Conservation (phyloP, 306 rosid genomes). For the Trifolium repens region DNA sequence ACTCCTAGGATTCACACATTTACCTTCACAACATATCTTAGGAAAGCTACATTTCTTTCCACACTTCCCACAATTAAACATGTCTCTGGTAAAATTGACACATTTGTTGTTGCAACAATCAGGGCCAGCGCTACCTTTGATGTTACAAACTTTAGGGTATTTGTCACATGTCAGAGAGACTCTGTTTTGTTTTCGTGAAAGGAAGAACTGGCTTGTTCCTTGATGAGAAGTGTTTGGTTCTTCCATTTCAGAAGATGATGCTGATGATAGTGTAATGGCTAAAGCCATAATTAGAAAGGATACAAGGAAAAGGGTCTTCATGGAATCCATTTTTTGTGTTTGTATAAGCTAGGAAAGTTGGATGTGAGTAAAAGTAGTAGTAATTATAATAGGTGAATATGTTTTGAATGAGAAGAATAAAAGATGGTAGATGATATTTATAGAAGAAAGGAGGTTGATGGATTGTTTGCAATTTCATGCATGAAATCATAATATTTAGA, state of each 20-base stretch:
- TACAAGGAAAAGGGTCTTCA: conserved; percentile 42
- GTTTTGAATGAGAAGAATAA: conserved; percentile 40
- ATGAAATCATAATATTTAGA: neutral
- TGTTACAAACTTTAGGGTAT: conserved; percentile 50
- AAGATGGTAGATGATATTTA: conserved; percentile 39
- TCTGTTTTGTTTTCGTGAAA: conserved; percentile 1
- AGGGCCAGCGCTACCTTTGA: conserved; percentile 52
- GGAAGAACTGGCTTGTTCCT: conserved; percentile 37
- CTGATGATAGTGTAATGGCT: conserved; percentile 46
- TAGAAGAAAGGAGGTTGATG: conserved; percentile 33
- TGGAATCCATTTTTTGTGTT: conserved; percentile 45
- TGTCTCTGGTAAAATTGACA: conserved; percentile 49
- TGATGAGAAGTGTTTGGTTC: conserved; percentile 22
- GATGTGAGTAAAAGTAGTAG: neutral
- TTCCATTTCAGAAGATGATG: conserved; percentile 13
- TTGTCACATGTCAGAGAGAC: conserved; percentile 51
- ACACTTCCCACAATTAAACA: conserved; percentile 65
- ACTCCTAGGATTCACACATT: conserved; percentile 64
- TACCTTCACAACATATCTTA: conserved; percentile 64
- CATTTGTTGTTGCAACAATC: conserved; percentile 59
- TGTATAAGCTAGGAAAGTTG: neutral
- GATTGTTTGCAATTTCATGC: conserved; percentile 16
- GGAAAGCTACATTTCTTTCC: conserved; percentile 63
- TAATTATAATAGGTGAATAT: neutral
- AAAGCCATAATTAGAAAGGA: conserved; percentile 48